These are phyloP conservation scores for Nannizziopsis barbatae DNA, from an alignment of 2,329 filamentous ascomycete species.

Conservation along the genomic window DNA sequence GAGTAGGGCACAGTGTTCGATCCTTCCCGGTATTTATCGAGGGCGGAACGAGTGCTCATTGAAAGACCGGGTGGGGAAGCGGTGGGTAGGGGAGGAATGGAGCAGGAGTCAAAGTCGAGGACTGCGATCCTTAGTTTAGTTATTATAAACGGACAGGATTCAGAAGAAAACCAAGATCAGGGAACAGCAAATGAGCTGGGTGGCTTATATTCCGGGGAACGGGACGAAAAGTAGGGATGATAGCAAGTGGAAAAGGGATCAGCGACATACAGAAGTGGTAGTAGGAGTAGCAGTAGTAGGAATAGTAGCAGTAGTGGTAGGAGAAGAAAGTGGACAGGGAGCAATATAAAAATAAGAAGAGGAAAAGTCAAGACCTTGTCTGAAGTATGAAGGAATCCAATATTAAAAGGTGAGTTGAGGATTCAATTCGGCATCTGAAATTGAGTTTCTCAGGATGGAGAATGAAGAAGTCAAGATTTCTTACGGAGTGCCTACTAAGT, in stretches of 20 bases:
- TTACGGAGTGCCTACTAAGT: too few species aligned
- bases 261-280: conserved; percentile 6
- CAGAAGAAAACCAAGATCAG: conserved; percentile 12
- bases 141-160: conserved; percentile 11
- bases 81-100: conserved; percentile 9
- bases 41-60: conserved; percentile 34
- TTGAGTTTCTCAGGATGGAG: too few species aligned
- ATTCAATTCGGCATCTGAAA: too few species aligned
- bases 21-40: conserved; percentile 28
- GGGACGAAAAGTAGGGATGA: neutral
- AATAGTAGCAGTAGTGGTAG: too few species aligned
- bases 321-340: too few species aligned
- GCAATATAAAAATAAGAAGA: too few species aligned
- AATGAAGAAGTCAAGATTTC: too few species aligned
- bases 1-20: conserved; percentile 11
- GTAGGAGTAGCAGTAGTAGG: neutral
- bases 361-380: too few species aligned
- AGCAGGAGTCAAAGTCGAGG: conserved; percentile 2
- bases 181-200: conserved; percentile 1
- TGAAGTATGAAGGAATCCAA: too few species aligned
- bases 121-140: neutral
- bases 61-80: conserved; percentile 20
- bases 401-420: too few species aligned
- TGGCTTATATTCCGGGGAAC: neutral
- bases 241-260: conserved; percentile 1